phyloP scores from a whole-genome alignment of 306 rosid species.

The Heteromeles arbutifolia region DNA sequence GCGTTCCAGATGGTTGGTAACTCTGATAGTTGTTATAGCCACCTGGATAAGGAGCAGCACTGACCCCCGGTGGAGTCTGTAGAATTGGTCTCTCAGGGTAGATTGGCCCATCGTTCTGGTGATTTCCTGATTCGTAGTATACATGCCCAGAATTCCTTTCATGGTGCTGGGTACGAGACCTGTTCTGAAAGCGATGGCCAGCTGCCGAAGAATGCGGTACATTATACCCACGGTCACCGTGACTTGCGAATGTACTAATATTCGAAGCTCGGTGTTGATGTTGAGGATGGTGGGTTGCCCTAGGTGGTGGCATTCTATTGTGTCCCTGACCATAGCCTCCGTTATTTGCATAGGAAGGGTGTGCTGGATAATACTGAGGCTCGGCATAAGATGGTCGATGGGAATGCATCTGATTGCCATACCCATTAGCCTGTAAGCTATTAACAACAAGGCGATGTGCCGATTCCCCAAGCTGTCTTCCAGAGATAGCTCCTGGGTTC shows the following conservation, averaged over 20 bases:
- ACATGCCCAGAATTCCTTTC: conserved; percentile 36
- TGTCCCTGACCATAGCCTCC: conserved; percentile 31
- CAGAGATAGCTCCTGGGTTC: conserved; percentile 53
- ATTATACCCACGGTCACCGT: conserved; percentile 28
- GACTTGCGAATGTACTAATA: conserved; percentile 15
- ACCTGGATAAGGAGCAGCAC: conserved; percentile 20
- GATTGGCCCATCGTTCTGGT: conserved; percentile 28
- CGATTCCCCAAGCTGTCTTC: conserved; percentile 59
- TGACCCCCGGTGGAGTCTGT: conserved; percentile 19
- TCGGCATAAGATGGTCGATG: conserved; percentile 22
- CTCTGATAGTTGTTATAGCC: conserved; percentile 32
- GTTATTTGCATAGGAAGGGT: conserved; percentile 21
- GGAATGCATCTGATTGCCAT: conserved; percentile 23
- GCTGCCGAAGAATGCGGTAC: conserved; percentile 18
- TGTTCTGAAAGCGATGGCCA: conserved; percentile 15
- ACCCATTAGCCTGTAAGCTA: conserved; percentile 50
- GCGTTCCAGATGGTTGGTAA: conserved; percentile 30
- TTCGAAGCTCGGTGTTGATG: conserved; percentile 21
- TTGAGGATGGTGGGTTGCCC: conserved; percentile 26
- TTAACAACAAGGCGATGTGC: conserved; percentile 60
- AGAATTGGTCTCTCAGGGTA: conserved; percentile 19
- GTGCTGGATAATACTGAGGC: conserved; percentile 21
- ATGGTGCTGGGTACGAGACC: conserved; percentile 36
- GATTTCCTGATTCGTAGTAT: conserved; percentile 35
- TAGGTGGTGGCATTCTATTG: conserved; percentile 21